Evolutionary conservation across 1,139 yeast genomes (phyloP).

Genomic region (Geotrichum australiense): DNA sequence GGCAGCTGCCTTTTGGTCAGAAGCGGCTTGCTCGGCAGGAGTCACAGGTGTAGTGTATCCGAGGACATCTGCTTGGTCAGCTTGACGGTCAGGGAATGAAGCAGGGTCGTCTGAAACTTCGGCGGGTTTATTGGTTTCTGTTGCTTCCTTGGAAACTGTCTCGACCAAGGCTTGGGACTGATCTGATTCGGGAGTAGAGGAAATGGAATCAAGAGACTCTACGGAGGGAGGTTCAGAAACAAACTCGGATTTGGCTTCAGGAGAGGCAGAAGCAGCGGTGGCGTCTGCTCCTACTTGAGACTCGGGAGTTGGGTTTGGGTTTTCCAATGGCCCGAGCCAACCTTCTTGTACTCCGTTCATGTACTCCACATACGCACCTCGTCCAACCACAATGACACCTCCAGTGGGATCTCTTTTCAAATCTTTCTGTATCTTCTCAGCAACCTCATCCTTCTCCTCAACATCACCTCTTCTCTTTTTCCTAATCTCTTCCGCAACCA

Average conservation of each 20-base stretch:
- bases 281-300: constrained; percentile 16
- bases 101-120: constrained; percentile 18
- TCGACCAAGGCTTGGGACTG: constrained; percentile 5
- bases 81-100: constrained; percentile 23
- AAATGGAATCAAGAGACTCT: constrained; percentile 9
- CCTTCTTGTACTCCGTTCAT: constrained; percentile 91
- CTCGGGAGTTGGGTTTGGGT: constrained; percentile 39
- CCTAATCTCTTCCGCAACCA: constrained; percentile 79
- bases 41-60: constrained; percentile 22
- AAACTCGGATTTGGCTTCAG: constrained; percentile 4
- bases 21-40: constrained; percentile 18
- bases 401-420: constrained; percentile 42
- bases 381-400: constrained; percentile 85
- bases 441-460: constrained; percentile 30
- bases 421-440: constrained; percentile 26
- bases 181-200: constrained; percentile 8
- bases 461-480: constrained; percentile 44
- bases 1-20: constrained; percentile 31
- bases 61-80: constrained; percentile 23
- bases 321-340: constrained; percentile 79
- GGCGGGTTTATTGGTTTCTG: constrained; percentile 18
- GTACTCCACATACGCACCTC: constrained; percentile 95
- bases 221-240: background rate
- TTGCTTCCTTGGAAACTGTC: background rate
- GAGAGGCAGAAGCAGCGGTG: constrained; percentile 3